Conservation (phyloP, 768 basidiomycete species). For the Boletus sensibilis region DNA sequence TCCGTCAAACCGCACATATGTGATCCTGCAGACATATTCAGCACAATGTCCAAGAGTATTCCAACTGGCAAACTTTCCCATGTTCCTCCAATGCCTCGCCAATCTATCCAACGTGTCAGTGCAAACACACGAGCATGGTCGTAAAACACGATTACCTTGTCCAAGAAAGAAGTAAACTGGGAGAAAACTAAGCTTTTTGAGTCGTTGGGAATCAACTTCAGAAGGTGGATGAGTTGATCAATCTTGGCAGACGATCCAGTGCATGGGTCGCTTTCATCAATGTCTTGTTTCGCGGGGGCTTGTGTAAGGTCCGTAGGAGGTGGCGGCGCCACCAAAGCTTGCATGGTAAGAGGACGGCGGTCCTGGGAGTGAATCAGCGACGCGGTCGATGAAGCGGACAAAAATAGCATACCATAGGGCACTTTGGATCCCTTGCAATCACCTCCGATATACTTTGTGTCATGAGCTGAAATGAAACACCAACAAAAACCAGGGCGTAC, state of each 20-base stretch:
- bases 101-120: conserved; percentile 47
- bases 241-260: conserved; percentile 79
- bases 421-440: conserved; percentile 68
- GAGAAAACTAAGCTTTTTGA: conserved; percentile 89
- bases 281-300: conserved; percentile 42
- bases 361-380: conserved; percentile 46
- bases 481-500: conserved; percentile 35
- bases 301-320: conserved; percentile 72
- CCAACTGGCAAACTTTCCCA: conserved; percentile 42
- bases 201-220: conserved; percentile 60
- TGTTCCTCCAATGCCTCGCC: conserved; percentile 63
- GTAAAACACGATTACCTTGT: conserved; percentile 50
- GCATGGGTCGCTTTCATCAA: conserved; percentile 41
- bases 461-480: background rate
- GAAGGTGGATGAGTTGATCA: conserved; percentile 72
- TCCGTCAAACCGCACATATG: conserved; percentile 82
- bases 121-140: background rate
- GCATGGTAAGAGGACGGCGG: conserved; percentile 56
- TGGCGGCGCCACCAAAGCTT: conserved; percentile 60
- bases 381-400: background rate
- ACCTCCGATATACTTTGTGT: conserved; percentile 61
- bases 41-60: background rate
- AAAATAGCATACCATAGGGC: conserved; percentile 65
- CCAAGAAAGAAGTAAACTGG: conserved; percentile 83
- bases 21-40: conserved; percentile 47